Evolutionary conservation across 2,329 filamentous ascomycete genomes (phyloP).

Genomic region (Akanthomyces uredinophilus): DNA sequence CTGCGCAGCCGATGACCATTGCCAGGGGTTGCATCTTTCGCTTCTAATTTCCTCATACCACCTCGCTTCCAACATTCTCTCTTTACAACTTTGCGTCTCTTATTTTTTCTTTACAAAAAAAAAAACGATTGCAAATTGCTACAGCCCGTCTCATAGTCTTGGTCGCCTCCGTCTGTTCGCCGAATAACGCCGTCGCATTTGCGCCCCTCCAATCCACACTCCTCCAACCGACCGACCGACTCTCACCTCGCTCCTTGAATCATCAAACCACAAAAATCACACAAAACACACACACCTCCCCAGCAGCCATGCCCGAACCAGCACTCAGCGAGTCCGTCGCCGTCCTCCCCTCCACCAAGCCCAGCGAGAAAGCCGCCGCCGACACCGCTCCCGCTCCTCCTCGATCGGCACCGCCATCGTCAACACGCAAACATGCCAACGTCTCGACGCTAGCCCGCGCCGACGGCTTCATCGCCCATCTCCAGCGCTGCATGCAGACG

Average conservation of each 20-base stretch:
- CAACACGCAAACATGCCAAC: background rate
- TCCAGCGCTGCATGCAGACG: conserved; percentile 61
- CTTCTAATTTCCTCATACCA: too few species aligned
- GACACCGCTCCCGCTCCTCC: background rate
- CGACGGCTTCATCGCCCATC: conserved; percentile 51
- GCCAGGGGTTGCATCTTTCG: too few species aligned
- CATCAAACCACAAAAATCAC: background rate
- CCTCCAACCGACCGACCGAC: background rate
- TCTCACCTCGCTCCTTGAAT: background rate
- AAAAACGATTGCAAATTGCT: too few species aligned
- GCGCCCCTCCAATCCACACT: background rate
- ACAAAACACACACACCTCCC: background rate
- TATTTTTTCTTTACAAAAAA: too few species aligned
- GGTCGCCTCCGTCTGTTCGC: background rate
- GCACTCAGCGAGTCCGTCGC: background rate
- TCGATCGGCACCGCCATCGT: conserved; percentile 12
- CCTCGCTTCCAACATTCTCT: too few species aligned
- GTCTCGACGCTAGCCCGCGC: conserved; percentile 32
- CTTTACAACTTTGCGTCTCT: too few species aligned
- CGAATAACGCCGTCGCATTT: background rate
- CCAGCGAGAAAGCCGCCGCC: conserved; percentile 9
- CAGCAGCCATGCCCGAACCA: conserved; percentile 2
- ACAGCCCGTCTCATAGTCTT: background rate
- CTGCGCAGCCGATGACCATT: too few species aligned
- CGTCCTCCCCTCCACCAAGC: conserved; percentile 17